Evolutionary conservation across 108 stramenopile species (phyloP).

Genomic region (Conticribra weissflogii): DNA sequence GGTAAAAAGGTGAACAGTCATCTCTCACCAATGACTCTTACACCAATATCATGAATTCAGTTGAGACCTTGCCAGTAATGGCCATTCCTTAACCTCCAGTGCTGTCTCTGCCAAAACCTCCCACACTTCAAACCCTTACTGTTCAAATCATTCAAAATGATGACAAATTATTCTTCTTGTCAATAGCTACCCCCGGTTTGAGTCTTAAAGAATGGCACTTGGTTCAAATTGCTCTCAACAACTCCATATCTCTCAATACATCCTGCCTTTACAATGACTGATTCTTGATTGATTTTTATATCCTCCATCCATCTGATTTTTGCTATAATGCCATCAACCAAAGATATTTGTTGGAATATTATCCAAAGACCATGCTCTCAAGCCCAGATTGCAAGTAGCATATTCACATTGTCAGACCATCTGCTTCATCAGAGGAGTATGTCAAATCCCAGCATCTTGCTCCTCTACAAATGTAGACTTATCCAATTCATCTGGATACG

Average conservation of each 20-base stretch:
- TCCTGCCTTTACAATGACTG: not conserved
- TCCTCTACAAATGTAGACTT: slow-evolving; percentile 2
- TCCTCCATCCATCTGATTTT: slow-evolving; percentile 2
- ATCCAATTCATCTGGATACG: not conserved
- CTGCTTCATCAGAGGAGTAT: not conserved
- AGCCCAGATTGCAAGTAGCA: not conserved
- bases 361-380: not conserved
- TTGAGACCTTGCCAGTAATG: slow-evolving; percentile 1
- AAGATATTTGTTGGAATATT: slow-evolving; percentile 18
- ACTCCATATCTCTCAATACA: not conserved
- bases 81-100: no score
- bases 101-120: not conserved
- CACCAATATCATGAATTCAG: not conserved
- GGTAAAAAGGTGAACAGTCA: not conserved
- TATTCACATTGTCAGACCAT: slow-evolving; percentile 6
- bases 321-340: slow-evolving; percentile 16
- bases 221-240: not conserved
- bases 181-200: not conserved
- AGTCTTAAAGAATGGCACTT: slow-evolving; percentile 4
- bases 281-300: slow-evolving; percentile 16
- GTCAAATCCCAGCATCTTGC: not conserved
- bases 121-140: not conserved
- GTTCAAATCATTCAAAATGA: not conserved
- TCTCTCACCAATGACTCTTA: not conserved
- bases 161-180: slow-evolving; percentile 16